phyloP scores from a whole-genome alignment of 768 basidiomycete genomes.

The Suillus decipiens region DNA sequence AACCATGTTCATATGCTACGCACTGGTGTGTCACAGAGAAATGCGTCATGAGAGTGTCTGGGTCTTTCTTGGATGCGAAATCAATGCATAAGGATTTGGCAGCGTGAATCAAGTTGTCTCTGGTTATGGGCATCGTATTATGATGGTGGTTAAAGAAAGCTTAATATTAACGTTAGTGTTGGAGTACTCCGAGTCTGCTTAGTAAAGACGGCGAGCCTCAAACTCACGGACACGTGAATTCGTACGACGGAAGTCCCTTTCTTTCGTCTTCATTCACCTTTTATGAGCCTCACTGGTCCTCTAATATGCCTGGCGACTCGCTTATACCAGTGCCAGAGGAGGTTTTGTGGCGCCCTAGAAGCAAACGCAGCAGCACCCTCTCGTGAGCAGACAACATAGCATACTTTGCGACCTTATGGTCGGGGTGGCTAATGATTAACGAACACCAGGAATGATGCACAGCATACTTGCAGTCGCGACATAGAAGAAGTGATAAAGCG shows the following conservation, averaged over 20 bases:
- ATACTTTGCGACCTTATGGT: neutral
- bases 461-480: conserved; percentile 11
- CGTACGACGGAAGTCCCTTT: neutral
- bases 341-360: conserved; percentile 7
- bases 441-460: conserved; percentile 6
- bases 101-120: conserved; percentile 42
- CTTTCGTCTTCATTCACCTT: conserved; percentile 8
- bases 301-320: conserved; percentile 1
- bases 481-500: conserved; percentile 49
- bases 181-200: neutral
- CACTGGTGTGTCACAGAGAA: conserved; percentile 50
- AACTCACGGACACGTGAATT: neutral
- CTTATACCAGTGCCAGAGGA: conserved; percentile 11
- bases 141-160: neutral
- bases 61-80: conserved; percentile 46
- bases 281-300: neutral
- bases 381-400: conserved; percentile 19
- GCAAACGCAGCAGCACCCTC: neutral
- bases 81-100: conserved; percentile 52
- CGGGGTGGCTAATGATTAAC: conserved; percentile 17
- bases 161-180: neutral
- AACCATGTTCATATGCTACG: conserved; percentile 56
- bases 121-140: conserved; percentile 25
- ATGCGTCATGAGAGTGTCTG: conserved; percentile 46
- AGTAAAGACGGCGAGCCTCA: neutral